Evolutionary conservation across 305 asterid species (phyloP), one percentile per base, ranked within the genome.

Genomic region (Solanum hybrid): DNA sequence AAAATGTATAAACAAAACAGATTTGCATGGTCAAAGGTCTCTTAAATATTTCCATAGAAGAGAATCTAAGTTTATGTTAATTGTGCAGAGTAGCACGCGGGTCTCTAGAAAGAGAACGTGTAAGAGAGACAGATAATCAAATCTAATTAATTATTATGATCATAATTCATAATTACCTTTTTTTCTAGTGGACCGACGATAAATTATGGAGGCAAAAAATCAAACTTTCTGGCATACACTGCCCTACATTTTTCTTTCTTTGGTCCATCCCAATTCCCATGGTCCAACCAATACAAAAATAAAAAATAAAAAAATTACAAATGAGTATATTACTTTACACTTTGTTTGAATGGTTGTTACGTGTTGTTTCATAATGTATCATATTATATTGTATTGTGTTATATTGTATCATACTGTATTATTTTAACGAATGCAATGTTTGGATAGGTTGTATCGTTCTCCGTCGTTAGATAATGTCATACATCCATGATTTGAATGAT

Each of bases 21-120:
- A 10, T 31, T 56, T 85, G 87, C 87, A 56, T 56, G 45, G 76
- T 85, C 76, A 51, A 56, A 85, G 45, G 22, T 0, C 2, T 19
- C 9, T 32, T 85, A 56, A 51, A 56, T 31, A 2, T 85, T 19
- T 56, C 2, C 88, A 85, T 85, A 22, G 88, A 56, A 72, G 32
- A 85, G 76, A 85, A 85, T 85, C 88, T 27, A 31, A 31, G 38
- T 84, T 84, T 31, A 85, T 56, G 88, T 56, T 85, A 31, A 85
- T 19, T 31, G n/a, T 51, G 88, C 88, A 85, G 88, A 85, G 32
- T 27, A 85, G 76, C 88, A 85, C 88, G 88, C 76, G 76, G 87
- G 88, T 22, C 42, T 85, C 88, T 85, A 85, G 88, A 85, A 56
- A 85, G 45, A 51, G 87, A 85, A 56, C 45, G 45, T 85, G 87